Evolutionary conservation across 371 early-diverging fungal genomes (phyloP).

Genomic region (Funneliformis caledonium): DNA sequence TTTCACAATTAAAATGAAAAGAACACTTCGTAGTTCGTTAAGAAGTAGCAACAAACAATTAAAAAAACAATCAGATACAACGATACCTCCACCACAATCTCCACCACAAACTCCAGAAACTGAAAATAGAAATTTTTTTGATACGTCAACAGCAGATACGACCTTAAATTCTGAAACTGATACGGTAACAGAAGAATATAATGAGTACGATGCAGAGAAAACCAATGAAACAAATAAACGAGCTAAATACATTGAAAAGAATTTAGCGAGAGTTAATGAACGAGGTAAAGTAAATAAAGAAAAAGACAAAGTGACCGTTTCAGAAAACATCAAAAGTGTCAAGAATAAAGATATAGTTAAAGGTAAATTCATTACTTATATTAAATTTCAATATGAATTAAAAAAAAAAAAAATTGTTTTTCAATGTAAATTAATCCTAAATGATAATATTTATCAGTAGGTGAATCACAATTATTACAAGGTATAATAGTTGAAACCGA

Average conservation of each 20-base stretch:
- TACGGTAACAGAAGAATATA: background rate
- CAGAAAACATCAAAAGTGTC: background rate
- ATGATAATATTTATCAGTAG: background rate
- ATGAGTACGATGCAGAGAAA: background rate
- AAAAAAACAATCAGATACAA: background rate
- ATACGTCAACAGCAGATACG: background rate
- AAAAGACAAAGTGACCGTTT: background rate
- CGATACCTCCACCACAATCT: background rate
- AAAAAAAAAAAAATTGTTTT: too few species aligned
- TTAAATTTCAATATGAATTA: background rate
- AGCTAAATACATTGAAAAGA: background rate
- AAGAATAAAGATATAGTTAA: background rate
- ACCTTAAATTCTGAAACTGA: background rate
- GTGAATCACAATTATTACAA: background rate
- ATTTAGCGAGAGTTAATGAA: too few species aligned
- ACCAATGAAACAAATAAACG: background rate
- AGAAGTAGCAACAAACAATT: background rate
- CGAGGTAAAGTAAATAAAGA: background rate
- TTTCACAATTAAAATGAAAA: background rate
- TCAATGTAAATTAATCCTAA: background rate
- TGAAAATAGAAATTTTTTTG: background rate
- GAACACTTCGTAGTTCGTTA: background rate
- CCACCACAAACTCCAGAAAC: background rate
- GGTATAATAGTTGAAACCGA: background rate
- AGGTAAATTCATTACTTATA: background rate